phyloP scores from a whole-genome alignment of 106 monocot species.

The Amphibolis antarctica region DNA sequence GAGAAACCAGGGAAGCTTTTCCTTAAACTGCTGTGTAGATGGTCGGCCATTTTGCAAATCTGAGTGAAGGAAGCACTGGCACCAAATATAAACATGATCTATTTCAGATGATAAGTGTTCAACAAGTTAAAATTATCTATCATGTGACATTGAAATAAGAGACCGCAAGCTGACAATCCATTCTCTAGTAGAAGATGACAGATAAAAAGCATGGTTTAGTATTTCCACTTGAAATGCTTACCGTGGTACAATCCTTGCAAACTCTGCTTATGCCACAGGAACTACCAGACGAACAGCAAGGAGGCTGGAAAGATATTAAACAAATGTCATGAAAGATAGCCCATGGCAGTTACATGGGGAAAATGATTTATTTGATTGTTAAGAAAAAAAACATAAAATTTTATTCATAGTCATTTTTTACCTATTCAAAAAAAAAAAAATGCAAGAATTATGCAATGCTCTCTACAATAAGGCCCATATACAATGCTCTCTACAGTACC shows the following conservation, averaged over 20 bases:
- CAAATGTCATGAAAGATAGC: not conserved
- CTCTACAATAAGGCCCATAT: no score
- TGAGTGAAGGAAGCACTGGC: constrained; percentile 68
- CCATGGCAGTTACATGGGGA: no score
- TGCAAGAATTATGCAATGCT: no score
- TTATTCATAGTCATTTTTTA: no score
- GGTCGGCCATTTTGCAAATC: constrained; percentile 80
- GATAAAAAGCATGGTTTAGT: not conserved
- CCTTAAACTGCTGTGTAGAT: constrained; percentile 72
- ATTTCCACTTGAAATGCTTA: constrained; percentile 17
- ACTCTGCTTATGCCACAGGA: constrained; percentile 34
- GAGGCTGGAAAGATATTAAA: constrained; percentile 37
- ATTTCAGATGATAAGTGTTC: not conserved
- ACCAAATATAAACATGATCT: constrained; percentile 2
- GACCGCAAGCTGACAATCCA: no score
- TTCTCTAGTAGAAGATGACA: not conserved
- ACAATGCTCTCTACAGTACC: no score
- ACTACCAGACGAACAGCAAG: constrained; percentile 57
- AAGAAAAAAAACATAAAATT: no score
- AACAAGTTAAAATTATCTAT: not conserved
- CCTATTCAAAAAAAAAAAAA: no score
- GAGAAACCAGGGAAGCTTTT: constrained; percentile 98
- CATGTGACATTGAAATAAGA: no score
- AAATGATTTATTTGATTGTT: no score
- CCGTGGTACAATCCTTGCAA: constrained; percentile 94